phyloP scores from a whole-genome alignment of 2,329 filamentous ascomycete genomes.

The Didymella exigua region DNA sequence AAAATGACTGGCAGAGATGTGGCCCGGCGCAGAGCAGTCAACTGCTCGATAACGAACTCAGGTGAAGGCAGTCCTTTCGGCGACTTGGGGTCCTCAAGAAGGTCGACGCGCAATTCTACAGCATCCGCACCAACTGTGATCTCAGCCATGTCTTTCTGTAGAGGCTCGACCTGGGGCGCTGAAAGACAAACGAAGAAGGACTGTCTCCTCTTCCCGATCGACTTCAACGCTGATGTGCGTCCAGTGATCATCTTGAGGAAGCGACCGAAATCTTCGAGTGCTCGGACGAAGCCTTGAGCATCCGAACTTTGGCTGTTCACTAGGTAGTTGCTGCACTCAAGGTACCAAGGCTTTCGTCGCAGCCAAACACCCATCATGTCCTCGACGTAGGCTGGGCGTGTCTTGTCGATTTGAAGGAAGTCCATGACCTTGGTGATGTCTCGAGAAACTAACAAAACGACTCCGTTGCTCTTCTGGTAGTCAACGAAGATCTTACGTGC shows the following conservation, averaged over 20 bases:
- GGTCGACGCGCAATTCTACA: constrained; percentile 90
- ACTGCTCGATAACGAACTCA: constrained; percentile 81
- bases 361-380: constrained; percentile 92
- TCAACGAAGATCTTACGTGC: constrained; percentile 76
- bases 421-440: constrained; percentile 87
- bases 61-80: constrained; percentile 63
- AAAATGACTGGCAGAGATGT: constrained; percentile 85
- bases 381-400: constrained; percentile 87
- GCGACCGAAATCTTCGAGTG: constrained; percentile 71
- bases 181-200: constrained; percentile 96
- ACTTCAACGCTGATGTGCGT: constrained; percentile 58
- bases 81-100: constrained; percentile 74
- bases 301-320: constrained; percentile 80
- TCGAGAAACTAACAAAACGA: constrained; percentile 85
- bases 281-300: constrained; percentile 55
- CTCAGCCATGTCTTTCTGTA: constrained; percentile 68
- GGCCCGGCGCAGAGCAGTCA: constrained; percentile 75
- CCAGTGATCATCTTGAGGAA: constrained; percentile 75
- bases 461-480: constrained; percentile 77
- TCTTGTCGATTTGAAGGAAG: constrained; percentile 87
- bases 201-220: constrained; percentile 67
- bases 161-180: constrained; percentile 71
- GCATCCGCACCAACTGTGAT: constrained; percentile 87
- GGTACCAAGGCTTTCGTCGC: constrained; percentile 85
- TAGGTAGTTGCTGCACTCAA: constrained; percentile 90